These are phyloP conservation scores for Strigomonas culicis DNA, from an alignment of 208 protist species.

Conservation along the genomic window DNA sequence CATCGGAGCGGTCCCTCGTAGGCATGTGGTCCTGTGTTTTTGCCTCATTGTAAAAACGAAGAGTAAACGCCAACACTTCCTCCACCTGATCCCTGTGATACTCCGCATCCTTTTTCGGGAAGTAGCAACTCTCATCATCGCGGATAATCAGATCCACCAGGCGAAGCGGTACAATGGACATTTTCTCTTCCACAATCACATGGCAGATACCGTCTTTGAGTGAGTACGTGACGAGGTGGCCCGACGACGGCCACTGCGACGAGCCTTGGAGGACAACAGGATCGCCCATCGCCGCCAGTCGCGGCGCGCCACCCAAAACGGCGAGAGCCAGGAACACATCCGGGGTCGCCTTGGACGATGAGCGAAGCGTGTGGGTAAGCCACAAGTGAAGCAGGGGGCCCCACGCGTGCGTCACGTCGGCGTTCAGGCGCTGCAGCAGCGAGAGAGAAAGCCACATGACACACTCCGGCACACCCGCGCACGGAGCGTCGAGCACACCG, in stretches of 20 bases:
- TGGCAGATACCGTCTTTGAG: conserved; percentile 67
- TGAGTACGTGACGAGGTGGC: conserved; percentile 42
- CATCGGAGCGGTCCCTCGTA: neutral
- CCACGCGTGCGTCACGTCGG: conserved; percentile 44
- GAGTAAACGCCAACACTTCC: conserved; percentile 23
- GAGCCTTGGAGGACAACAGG: conserved; percentile 42
- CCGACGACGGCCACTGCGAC: conserved; percentile 31
- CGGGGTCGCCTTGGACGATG: neutral
- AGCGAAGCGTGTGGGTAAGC: conserved; percentile 38
- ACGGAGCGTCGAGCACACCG: neutral
- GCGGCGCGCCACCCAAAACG: conserved; percentile 48
- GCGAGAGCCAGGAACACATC: conserved; percentile 62
- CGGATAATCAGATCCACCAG: conserved; percentile 42
- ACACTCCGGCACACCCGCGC: conserved; percentile 24
- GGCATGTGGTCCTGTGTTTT: neutral
- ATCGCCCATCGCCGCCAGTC: conserved; percentile 74
- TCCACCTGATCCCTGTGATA: conserved; percentile 33
- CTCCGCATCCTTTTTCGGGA: conserved; percentile 23
- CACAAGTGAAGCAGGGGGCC: conserved; percentile 45
- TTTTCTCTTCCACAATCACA: conserved; percentile 44
- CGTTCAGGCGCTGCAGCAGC: conserved; percentile 74
- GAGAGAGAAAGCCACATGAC: conserved; percentile 65
- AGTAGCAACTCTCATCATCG: conserved; percentile 31
- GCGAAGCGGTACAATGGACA: conserved; percentile 54
- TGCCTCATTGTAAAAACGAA: conserved; percentile 8